Conservation (phyloP, 2,329 filamentous ascomycete genomes). For the Pseudonectria buxi region DNA sequence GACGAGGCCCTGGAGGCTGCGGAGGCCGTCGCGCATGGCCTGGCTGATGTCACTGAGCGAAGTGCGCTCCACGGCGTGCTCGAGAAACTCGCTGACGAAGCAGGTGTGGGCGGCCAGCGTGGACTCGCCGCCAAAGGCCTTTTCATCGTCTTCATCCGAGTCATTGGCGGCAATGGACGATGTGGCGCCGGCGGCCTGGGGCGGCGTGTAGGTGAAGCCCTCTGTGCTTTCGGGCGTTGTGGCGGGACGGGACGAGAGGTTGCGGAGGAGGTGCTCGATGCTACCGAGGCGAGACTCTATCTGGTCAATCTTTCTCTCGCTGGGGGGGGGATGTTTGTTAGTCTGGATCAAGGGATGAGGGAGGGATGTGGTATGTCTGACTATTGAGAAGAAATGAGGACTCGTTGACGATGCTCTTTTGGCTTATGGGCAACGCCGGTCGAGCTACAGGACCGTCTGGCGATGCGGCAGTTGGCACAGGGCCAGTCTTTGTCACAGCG, state of each 20-base stretch:
- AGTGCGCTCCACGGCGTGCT: constrained; percentile 44
- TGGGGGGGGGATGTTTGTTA: constrained; percentile 14
- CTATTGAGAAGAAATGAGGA: constrained; percentile 56
- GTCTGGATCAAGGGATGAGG: not conserved
- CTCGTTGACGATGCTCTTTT: constrained; percentile 48
- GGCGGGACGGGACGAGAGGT: constrained; percentile 25
- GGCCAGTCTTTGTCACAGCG: constrained; percentile 53
- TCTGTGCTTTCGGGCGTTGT: constrained; percentile 18
- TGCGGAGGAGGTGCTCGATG: constrained; percentile 38
- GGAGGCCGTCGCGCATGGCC: constrained; percentile 46
- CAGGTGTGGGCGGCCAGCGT: constrained; percentile 43
- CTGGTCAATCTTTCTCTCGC: constrained; percentile 47
- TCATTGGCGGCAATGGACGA: constrained; percentile 31
- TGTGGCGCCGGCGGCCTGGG: constrained; percentile 19
- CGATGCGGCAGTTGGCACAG: constrained; percentile 51
- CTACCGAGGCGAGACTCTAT: constrained; percentile 38
- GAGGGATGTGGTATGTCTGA: constrained; percentile 27
- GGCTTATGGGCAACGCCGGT: constrained; percentile 48
- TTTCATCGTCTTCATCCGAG: constrained; percentile 29
- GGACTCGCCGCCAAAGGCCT: constrained; percentile 40
- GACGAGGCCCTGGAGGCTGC: constrained; percentile 46
- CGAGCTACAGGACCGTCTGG: constrained; percentile 47
- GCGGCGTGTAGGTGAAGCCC: constrained; percentile 12
- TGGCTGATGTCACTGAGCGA: constrained; percentile 39
- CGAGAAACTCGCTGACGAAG: constrained; percentile 49